A percentile compares a stretch with the other conserved stretches of the same genome.
These are phyloP conservation scores for Ustilago nuda DNA, from an alignment of 1,284 basidiomycete genomes.

Conservation along the genomic window DNA sequence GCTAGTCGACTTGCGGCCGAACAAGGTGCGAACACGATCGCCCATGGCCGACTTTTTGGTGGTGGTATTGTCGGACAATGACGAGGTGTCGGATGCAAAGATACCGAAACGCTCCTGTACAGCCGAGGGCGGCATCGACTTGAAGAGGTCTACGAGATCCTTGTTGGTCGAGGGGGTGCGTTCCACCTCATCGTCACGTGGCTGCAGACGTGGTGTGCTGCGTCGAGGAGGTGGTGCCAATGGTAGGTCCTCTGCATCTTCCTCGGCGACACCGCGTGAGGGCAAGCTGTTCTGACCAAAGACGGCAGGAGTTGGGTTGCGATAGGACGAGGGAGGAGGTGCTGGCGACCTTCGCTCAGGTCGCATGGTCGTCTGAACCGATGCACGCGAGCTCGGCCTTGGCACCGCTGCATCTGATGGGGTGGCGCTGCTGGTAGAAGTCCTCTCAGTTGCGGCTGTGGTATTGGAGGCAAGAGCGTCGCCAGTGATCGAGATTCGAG, in stretches of 20 bases:
- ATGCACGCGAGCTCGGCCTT: slow-evolving; percentile 36
- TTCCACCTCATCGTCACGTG: slow-evolving; percentile 36
- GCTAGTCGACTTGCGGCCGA: slow-evolving; percentile 48
- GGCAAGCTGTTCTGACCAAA: slow-evolving; percentile 19
- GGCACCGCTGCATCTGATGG: slow-evolving; percentile 18
- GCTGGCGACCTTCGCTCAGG: slow-evolving; percentile 36
- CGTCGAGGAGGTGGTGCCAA: slow-evolving; percentile 10
- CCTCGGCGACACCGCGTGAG: slow-evolving; percentile 25
- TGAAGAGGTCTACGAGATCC: slow-evolving; percentile 57
- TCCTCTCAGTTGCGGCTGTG: slow-evolving; percentile 4
- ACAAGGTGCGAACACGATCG: slow-evolving; percentile 47
- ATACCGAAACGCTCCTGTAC: slow-evolving; percentile 27
- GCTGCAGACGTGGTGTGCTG: slow-evolving; percentile 34
- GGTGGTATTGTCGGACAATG: slow-evolving; percentile 14
- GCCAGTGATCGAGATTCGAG: slow-evolving; percentile 11
- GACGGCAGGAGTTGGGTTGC: slow-evolving; percentile 36
- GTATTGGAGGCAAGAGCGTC: slow-evolving; percentile 2
- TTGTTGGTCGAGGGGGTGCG: slow-evolving; percentile 19
- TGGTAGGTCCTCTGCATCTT: slow-evolving; percentile 7
- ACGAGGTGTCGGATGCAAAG: slow-evolving; percentile 21
- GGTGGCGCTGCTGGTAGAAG: slow-evolving; percentile 12
- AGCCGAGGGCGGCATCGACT: slow-evolving; percentile 50
- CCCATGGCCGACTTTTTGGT: slow-evolving; percentile 41
- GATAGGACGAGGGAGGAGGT: slow-evolving; percentile 50
- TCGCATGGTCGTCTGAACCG: slow-evolving; percentile 31